phyloP scores from a whole-genome alignment of 1,284 basidiomycete genomes.

The Tilletiaria anomala region DNA sequence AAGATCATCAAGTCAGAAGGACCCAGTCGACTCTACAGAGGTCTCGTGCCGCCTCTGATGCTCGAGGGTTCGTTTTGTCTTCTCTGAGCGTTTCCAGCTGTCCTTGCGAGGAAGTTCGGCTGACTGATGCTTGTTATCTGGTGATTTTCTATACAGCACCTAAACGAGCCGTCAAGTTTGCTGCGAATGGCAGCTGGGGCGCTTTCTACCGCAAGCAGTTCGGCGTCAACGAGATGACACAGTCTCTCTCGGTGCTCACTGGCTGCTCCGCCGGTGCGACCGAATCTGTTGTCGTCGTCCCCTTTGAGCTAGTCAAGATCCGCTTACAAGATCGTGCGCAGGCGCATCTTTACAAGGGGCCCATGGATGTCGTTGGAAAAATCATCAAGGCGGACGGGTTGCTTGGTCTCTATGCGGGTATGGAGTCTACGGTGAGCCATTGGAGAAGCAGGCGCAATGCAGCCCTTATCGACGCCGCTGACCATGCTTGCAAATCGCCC shows the following conservation, averaged over 20 bases:
- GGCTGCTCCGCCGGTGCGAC: slow-evolving; percentile 89
- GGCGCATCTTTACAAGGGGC: slow-evolving; percentile 49
- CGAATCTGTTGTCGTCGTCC: slow-evolving; percentile 76
- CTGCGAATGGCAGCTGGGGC: slow-evolving; percentile 56
- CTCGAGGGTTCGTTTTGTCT: too few species aligned
- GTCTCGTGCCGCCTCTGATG: slow-evolving; percentile 80
- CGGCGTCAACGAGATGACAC: slow-evolving; percentile 72
- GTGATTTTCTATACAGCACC: too few species aligned
- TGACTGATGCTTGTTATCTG: too few species aligned
- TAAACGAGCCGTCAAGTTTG: slow-evolving; percentile 92
- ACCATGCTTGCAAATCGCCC: background rate
- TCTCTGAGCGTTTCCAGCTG: too few species aligned
- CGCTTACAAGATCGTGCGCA: slow-evolving; percentile 50
- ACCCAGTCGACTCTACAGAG: slow-evolving; percentile 71
- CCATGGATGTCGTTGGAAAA: slow-evolving; percentile 70
- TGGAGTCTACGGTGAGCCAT: slow-evolving; percentile 31
- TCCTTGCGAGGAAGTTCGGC: too few species aligned
- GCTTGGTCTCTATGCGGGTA: slow-evolving; percentile 57
- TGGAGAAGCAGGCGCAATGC: too few species aligned
- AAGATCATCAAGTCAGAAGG: slow-evolving; percentile 70
- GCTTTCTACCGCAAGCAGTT: slow-evolving; percentile 40
- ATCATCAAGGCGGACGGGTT: slow-evolving; percentile 62
- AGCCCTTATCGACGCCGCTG: background rate
- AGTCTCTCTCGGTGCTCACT: slow-evolving; percentile 68
- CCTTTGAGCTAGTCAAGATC: slow-evolving; percentile 95